phyloP scores from a whole-genome alignment of 345 rosid species.

The Gossypium rotundifolium region DNA sequence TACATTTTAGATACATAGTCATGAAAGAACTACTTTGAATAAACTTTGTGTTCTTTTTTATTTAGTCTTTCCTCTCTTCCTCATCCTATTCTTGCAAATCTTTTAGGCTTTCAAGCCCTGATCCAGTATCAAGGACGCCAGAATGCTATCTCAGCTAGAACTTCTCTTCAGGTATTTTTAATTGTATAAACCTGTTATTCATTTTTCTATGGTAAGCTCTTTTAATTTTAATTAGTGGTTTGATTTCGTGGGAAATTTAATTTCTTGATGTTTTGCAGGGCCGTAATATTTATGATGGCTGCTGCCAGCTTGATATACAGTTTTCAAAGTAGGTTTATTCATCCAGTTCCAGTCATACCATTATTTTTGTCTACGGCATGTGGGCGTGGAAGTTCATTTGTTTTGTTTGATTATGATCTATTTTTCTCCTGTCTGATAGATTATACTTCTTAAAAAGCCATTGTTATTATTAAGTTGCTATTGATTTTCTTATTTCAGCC shows the following conservation, averaged over 20 bases:
- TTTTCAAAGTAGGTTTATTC: constrained; percentile 71
- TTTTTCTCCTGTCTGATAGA: background rate
- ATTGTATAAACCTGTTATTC: background rate
- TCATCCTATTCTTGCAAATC: constrained; percentile 12
- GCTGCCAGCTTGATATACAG: constrained; percentile 98
- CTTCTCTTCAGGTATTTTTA: constrained; percentile 71
- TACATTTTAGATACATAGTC: background rate
- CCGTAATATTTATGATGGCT: constrained; percentile 93
- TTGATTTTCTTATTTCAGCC: constrained; percentile 40
- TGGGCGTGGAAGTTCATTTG: background rate
- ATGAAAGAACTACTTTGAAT: constrained; percentile 7
- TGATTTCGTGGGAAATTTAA: constrained; percentile 8
- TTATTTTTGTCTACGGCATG: background rate
- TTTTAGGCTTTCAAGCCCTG: constrained; percentile 91
- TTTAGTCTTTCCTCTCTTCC: background rate
- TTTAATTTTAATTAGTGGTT: constrained; percentile 2
- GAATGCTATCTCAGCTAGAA: constrained; percentile 74
- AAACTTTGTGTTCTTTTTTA: background rate
- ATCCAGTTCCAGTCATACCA: constrained; percentile 3
- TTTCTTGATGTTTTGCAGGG: constrained; percentile 46
- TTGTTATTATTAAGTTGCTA: constrained; percentile 9
- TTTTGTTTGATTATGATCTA: background rate
- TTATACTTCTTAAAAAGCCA: background rate
- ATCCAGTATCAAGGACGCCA: constrained; percentile 77
- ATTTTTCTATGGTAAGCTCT: constrained; percentile 1